Percentiles rank a stretch among this genome's conserved stretches.
Evolutionary conservation across 2,329 filamentous ascomycete species (phyloP).

Genomic region (Colletotrichum tabaci): DNA sequence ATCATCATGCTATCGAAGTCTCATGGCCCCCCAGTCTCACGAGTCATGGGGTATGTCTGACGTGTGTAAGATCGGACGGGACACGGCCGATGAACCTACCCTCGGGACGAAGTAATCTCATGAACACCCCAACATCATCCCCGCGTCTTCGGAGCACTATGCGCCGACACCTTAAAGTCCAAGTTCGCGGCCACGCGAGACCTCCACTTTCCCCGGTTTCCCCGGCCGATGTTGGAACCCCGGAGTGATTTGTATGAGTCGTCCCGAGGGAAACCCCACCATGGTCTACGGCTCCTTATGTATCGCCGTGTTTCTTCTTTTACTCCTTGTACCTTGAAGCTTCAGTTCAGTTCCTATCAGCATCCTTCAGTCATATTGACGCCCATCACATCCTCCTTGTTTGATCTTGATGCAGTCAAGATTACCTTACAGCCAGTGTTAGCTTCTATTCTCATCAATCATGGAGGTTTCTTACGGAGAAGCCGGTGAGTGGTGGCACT

Average conservation of each 20-base stretch:
- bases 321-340: not conserved
- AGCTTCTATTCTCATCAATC: not conserved
- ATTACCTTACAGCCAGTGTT: not conserved
- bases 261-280: conserved; percentile 7
- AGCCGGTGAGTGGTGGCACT: not conserved
- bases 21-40: not conserved
- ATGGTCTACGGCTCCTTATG: not conserved
- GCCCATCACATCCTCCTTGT: not conserved
- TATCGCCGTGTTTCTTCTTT: not conserved
- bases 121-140: conserved; percentile 8
- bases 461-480: conserved; percentile 22
- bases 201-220: conserved; percentile 26
- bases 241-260: not conserved
- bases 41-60: not conserved
- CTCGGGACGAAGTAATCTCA: conserved; percentile 1
- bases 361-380: no score
- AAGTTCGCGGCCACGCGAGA: not conserved
- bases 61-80: not conserved
- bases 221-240: not conserved
- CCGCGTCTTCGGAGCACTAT: conserved; percentile 22
- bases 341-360: not conserved
- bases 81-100: conserved; percentile 1
- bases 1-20: not conserved
- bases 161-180: conserved; percentile 2
- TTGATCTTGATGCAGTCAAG: not conserved